Evolutionary conservation across 768 basidiomycete genomes (phyloP), one percentile per base, ranked within the genome.

Genomic region (Boletus bicolor): DNA sequence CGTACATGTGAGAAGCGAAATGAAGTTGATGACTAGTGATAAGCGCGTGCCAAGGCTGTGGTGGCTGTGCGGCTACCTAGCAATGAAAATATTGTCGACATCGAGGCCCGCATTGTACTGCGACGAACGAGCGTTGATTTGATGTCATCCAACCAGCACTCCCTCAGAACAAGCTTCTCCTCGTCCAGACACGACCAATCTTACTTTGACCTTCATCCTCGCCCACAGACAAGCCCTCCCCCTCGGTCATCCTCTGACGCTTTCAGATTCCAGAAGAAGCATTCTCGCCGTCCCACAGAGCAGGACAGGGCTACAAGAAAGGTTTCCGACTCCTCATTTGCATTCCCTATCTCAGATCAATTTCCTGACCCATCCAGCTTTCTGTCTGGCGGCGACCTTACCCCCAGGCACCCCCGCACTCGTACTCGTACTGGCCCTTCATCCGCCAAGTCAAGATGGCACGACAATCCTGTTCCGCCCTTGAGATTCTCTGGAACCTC

Each of bases 401-500:
- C 73, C 73, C 58, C 75, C 59, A 48, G 70, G 71, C 73, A 76
- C 57, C 55, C 76, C 39, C 79, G 84, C 39, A 71, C 77, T 17
- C 79, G 84, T 37, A 84, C 83, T 30, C 77, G 78, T 49, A 84
- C 84, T 11, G 83, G 84, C 8, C 84, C 83, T 28, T 84, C 84
- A 11, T 64, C 71, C 26, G 37, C 68, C 28, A 75, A 73, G n/a
- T 48, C 67, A 6, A 63, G 53, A 58, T 80, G 81, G 78, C 70
- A 76, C 55, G 72, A 77, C 60, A 62, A 76, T 49, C 62, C 78
- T 49, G 73, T 80, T 60, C 79, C 84, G 44, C 73, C 81, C 63
- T 73, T 82, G 53, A 79, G 82, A 57, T 80, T 83, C 68, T 91
- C 89, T 46, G 83, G 82, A 49, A 83, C 86, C 3, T 89, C 87